phyloP scores from a whole-genome alignment of 108 stramenopile genomes.

The Poteriospumella lacustris region DNA sequence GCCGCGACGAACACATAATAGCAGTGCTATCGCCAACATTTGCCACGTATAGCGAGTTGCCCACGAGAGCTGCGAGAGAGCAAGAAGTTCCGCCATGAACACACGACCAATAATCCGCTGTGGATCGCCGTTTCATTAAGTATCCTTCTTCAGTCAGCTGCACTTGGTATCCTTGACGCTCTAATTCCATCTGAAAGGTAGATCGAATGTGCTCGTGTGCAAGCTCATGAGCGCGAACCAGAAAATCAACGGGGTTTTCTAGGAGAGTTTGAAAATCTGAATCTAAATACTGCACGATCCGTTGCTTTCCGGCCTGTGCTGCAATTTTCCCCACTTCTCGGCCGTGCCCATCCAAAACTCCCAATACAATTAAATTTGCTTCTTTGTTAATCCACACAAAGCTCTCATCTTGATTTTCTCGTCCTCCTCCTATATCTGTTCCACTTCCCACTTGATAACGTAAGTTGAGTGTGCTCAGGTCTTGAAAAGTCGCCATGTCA shows the following conservation, averaged over 20 bases:
- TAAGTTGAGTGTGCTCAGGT: no score
- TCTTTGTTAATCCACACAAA: conserved; percentile 19
- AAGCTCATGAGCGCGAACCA: background rate
- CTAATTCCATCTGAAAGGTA: conserved; percentile 16
- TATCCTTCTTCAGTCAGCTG: conserved; percentile 29
- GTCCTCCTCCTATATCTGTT: conserved; percentile 39
- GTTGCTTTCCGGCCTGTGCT: conserved; percentile 14
- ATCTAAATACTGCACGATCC: background rate
- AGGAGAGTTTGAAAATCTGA: background rate
- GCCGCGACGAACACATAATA: conserved; percentile 25
- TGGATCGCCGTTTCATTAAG: conserved; percentile 26
- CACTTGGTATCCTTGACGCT: conserved; percentile 32
- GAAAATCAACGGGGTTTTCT: conserved; percentile 19
- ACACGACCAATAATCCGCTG: conserved; percentile 13
- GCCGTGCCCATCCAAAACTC: conserved; percentile 48
- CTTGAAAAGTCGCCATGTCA: no score
- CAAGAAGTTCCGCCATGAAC: conserved; percentile 43
- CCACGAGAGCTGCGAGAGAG: conserved; percentile 33
- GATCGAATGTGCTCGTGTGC: conserved; percentile 32
- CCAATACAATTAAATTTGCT: conserved; percentile 16
- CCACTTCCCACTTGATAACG: conserved; percentile 3
- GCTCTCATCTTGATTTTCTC: conserved; percentile 41
- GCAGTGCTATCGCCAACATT: conserved; percentile 44
- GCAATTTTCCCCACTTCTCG: conserved; percentile 42
- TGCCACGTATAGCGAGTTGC: conserved; percentile 16